phyloP scores from a whole-genome alignment of 768 basidiomycete genomes.

The Tulasnella sp. region DNA sequence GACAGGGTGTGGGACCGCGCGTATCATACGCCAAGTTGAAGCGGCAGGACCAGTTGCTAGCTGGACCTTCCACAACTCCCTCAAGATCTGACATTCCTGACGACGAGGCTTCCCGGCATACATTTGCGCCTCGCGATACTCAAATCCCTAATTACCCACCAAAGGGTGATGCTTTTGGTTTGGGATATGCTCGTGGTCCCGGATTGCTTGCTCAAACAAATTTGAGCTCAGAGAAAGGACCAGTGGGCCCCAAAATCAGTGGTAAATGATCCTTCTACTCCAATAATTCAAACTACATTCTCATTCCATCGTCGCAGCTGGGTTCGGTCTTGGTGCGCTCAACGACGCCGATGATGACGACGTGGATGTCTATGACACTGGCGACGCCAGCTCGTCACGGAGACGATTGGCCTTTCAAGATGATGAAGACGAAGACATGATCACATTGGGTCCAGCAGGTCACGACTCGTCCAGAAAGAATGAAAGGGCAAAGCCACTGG shows the following conservation, averaged over 20 bases:
- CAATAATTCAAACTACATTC: not conserved
- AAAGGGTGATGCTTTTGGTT: conserved; percentile 69
- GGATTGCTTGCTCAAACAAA: conserved; percentile 22
- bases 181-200: conserved; percentile 66
- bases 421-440: conserved; percentile 48
- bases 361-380: conserved; percentile 64
- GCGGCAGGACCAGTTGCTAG: conserved; percentile 49
- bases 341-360: conserved; percentile 96
- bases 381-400: conserved; percentile 25
- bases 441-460: conserved; percentile 19
- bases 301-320: conserved; percentile 35
- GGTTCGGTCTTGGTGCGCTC: conserved; percentile 78
- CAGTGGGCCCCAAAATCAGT: conserved; percentile 15
- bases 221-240: not conserved
- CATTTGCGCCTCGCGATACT: conserved; percentile 74
- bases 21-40: conserved; percentile 65
- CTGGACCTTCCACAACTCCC: conserved; percentile 23
- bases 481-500: not conserved
- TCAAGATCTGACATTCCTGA: conserved; percentile 42
- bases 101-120: conserved; percentile 77
- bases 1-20: conserved; percentile 89
- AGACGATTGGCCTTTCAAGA: conserved; percentile 52
- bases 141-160: conserved; percentile 46
- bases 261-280: conserved; percentile 7
- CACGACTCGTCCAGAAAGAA: not conserved